Evolutionary conservation across 345 rosid species (phyloP), one percentile per base, ranked within the genome.

Genomic region (Clausena lansium): DNA sequence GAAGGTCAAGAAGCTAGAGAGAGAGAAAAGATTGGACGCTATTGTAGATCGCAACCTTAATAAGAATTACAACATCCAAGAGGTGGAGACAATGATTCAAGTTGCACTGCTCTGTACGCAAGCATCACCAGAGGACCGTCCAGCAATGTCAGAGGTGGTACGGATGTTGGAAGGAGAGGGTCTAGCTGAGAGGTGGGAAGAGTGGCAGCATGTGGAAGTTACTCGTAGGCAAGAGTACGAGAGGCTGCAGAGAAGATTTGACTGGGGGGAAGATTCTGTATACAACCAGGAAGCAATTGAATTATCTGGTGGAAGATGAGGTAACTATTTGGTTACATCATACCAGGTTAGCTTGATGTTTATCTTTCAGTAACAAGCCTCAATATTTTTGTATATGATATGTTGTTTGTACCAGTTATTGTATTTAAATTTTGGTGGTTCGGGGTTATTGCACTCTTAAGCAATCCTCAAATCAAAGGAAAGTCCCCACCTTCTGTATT

Each of bases 161-260:
- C 76, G 98, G 87, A 94, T 96, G 99, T 85, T 96, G 71, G 99
- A 96, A 86, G 99, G 99, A 60, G 99, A 96, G 78, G 99, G 97
- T 62, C 84, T 94, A 30, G 98, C 98, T 0, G 97, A 96, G 87
- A 90, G 97, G 82, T 94, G 99, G 99, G 95, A 92, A 85, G 99
- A 92, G 81, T 96, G 99, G 99, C 97, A 92, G 89, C 83, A 90
- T 15, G 88, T 89, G 13, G 98, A 94, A 85, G 93, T 90, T 54
- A 90, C 84, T 15, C 91, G 95, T 25, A 87, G 97, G 78, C 95
- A 96, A 82, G 98, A 94, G 73, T 88, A 89, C 15, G 97, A 94
- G 79, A 81, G 94, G 75, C 22, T 92, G 75, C 98, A 94, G 84
- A 87, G 95, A 69, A 84, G 98, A 79, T 90, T 94, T 50, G 90